These are phyloP conservation scores for Dactylellina sp. DNA, from an alignment of 2,329 filamentous ascomycete genomes.

Conservation along the genomic window DNA sequence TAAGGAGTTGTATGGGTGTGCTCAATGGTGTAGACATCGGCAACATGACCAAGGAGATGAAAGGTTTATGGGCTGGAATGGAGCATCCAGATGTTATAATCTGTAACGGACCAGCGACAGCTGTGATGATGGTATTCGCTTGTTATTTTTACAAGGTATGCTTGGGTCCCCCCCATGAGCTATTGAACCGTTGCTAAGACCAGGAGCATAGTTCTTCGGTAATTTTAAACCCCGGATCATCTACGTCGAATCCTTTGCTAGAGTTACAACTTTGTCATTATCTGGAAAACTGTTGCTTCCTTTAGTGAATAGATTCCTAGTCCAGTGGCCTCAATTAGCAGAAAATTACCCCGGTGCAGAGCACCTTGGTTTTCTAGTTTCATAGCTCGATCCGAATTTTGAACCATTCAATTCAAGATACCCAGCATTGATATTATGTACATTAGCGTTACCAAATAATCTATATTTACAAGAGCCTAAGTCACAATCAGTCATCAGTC, in stretches of 20 bases:
- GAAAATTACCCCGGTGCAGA: conserved; percentile 58
- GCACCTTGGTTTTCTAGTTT: conserved; percentile 60
- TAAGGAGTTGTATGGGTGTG: conserved; percentile 66
- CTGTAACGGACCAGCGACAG: conserved; percentile 60
- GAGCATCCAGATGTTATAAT: conserved; percentile 59
- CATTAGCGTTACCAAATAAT: conserved; percentile 40
- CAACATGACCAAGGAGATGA: conserved; percentile 43
- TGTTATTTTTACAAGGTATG: conserved; percentile 58
- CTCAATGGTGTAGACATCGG: conserved; percentile 65
- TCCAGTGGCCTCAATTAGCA: conserved; percentile 60
- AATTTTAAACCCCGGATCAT: conserved; percentile 76
- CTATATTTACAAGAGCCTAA: conserved; percentile 46
- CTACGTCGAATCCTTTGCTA: conserved; percentile 93
- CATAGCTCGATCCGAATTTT: conserved; percentile 4
- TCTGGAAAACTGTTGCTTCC: conserved; percentile 80
- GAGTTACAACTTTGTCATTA: conserved; percentile 83
- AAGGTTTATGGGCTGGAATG: conserved; percentile 43
- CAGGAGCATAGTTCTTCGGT: conserved; percentile 63
- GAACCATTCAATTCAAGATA: conserved; percentile 33
- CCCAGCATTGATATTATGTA: conserved; percentile 54
- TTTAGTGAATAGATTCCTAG: conserved; percentile 60
- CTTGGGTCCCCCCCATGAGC: not conserved
- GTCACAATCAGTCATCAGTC: not conserved
- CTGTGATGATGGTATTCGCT: conserved; percentile 59
- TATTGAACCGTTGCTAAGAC: not conserved